Conservation (phyloP, 352 stramenopile species). For the Globisporangium nunn region DNA sequence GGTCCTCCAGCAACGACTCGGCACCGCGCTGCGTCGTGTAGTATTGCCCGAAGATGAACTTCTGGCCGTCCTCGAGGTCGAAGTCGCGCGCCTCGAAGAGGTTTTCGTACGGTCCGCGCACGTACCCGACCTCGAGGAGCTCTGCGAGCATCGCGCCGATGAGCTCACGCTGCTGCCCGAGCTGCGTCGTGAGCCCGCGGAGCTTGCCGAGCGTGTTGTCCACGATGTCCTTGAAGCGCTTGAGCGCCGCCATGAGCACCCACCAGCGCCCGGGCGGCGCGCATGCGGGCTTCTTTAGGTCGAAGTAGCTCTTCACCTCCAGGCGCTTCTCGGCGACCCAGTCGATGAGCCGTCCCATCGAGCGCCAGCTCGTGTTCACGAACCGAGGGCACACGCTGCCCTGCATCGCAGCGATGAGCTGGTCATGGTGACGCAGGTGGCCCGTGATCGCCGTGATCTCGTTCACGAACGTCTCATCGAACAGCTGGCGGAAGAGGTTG, state of each 20-base stretch:
- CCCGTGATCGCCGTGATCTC: constrained; percentile 5
- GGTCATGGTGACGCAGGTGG: constrained; percentile 7
- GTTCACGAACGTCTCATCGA: constrained; percentile 11
- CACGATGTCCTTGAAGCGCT: constrained; percentile 11
- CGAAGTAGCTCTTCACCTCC: constrained; percentile 11
- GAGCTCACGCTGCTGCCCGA: constrained; percentile 8
- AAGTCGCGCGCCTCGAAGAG: constrained; percentile 5
- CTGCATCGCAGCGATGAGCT: constrained; percentile 7
- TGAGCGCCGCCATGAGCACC: constrained; percentile 15
- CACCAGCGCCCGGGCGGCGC: constrained; percentile 6
- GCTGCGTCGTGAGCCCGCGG: constrained; percentile 4
- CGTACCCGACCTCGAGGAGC: constrained; percentile 14
- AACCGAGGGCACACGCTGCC: constrained; percentile 10
- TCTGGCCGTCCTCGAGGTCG: constrained; percentile 2
- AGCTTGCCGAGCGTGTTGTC: constrained; percentile 4
- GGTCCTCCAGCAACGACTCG: constrained; percentile 9
- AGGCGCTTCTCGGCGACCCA: constrained; percentile 10
- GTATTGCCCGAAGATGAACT: constrained; percentile 12
- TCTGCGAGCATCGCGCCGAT: constrained; percentile 6
- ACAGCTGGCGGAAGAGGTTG: constrained; percentile 4
- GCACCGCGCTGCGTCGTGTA: constrained; percentile 6
- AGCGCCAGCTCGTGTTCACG: constrained; percentile 8
- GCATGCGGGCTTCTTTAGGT: constrained; percentile 10
- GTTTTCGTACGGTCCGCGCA: constrained; percentile 9
- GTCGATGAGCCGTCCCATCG: constrained; percentile 10